A percentile compares a stretch with the other conserved stretches of the same genome.
phyloP scores from a whole-genome alignment of 495 filamentous ascomycete genomes.

The Aspergillus indologenus region DNA sequence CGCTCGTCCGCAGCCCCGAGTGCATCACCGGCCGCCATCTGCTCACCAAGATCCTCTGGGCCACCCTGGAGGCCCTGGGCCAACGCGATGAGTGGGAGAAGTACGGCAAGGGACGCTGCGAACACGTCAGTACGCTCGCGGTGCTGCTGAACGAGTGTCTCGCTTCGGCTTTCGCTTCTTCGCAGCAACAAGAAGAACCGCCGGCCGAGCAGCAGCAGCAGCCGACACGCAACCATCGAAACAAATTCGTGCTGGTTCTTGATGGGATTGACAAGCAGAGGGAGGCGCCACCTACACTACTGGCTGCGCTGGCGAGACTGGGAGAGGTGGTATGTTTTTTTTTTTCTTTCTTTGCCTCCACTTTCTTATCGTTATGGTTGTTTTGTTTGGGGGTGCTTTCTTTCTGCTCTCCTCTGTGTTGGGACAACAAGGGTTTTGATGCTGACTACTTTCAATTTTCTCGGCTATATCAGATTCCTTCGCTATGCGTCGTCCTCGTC shows the following conservation, averaged over 20 bases:
- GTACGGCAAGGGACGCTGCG: slow-evolving; percentile 60
- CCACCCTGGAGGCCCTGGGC: slow-evolving; percentile 35
- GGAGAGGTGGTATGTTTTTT: slow-evolving; percentile 64
- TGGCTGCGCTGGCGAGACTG: slow-evolving; percentile 78
- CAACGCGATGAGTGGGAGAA: slow-evolving; percentile 37
- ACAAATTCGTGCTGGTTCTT: slow-evolving; percentile 76
- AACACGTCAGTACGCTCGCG: slow-evolving; percentile 69
- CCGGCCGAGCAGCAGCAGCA: slow-evolving; percentile 14
- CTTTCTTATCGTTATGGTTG: too few species aligned
- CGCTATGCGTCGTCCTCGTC: slow-evolving; percentile 74
- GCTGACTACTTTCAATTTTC: not conserved
- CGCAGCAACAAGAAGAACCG: too few species aligned
- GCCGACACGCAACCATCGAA: not conserved
- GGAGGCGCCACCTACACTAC: slow-evolving; percentile 72
- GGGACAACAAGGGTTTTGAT: not conserved
- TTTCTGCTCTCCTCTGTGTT: not conserved
- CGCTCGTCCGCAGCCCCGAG: slow-evolving; percentile 75
- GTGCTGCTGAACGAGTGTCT: slow-evolving; percentile 62
- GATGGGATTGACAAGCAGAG: slow-evolving; percentile 89
- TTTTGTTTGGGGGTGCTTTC: not conserved
- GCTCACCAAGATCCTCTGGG: slow-evolving; percentile 58
- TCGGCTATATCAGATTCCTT: slow-evolving; percentile 61
- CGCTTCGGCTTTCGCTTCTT: slow-evolving; percentile 19
- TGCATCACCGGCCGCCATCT: slow-evolving; percentile 89
- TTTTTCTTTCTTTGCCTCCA: too few species aligned